These are phyloP conservation scores for Phaseolus lunatus DNA, from an alignment of 306 rosid genomes.

Conservation along the genomic window DNA sequence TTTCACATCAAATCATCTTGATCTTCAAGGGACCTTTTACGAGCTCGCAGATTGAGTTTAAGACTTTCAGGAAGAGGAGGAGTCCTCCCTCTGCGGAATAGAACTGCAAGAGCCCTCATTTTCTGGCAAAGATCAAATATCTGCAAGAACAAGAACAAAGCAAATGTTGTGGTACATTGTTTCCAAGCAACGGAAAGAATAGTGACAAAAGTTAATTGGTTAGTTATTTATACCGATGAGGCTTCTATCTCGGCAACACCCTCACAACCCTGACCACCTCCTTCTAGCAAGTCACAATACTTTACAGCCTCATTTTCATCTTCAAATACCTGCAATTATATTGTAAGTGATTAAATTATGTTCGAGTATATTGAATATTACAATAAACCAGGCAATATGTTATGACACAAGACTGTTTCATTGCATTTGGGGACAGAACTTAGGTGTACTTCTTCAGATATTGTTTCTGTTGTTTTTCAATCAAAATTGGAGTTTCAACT, in stretches of 20 bases:
- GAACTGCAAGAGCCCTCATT: slow-evolving; percentile 94
- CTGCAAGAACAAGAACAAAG: slow-evolving; percentile 54
- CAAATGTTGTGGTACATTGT: slow-evolving; percentile 20
- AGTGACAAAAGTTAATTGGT: slow-evolving; percentile 25
- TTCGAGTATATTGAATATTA: neutral
- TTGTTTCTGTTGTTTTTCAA: neutral
- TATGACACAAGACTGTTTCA: slow-evolving; percentile 18
- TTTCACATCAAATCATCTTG: slow-evolving; percentile 72
- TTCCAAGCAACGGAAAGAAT: slow-evolving; percentile 10
- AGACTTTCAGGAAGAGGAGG: slow-evolving; percentile 95
- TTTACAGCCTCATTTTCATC: slow-evolving; percentile 90
- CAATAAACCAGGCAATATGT: slow-evolving; percentile 15
- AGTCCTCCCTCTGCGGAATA: slow-evolving; percentile 91
- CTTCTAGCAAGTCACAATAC: slow-evolving; percentile 91
- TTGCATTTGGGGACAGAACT: neutral
- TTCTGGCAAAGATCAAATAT: slow-evolving; percentile 86
- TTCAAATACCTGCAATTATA: slow-evolving; percentile 77
- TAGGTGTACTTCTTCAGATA: too few species aligned
- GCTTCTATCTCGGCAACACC: slow-evolving; percentile 99
- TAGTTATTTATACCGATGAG: slow-evolving; percentile 71
- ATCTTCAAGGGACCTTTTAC: slow-evolving; percentile 89
- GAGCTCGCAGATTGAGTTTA: slow-evolving; percentile 81
- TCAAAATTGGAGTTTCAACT: neutral
- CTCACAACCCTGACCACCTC: slow-evolving; percentile 94
- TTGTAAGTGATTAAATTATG: slow-evolving; percentile 10